Conservation (phyloP, 140 eudicot genomes). For the Anethum foeniculum region DNA sequence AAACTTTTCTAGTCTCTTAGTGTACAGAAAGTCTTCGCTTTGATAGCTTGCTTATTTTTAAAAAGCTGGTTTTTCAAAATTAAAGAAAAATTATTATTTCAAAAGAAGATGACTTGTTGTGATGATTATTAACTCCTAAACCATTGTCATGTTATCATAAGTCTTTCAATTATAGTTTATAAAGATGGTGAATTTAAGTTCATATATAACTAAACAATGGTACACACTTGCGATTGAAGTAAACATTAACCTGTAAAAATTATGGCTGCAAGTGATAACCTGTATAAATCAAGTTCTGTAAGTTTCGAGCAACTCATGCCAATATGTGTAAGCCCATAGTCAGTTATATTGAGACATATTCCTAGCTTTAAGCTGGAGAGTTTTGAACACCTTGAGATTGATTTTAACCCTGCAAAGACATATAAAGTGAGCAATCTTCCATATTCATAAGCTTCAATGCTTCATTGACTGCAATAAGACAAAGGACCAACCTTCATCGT, state of each 20-base stretch:
- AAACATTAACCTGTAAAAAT: neutral
- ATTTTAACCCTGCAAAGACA: constrained; percentile 58
- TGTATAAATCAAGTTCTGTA: constrained; percentile 80
- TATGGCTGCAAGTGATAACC: constrained; percentile 35
- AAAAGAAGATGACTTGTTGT: neutral
- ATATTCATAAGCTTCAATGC: neutral
- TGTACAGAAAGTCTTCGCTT: neutral
- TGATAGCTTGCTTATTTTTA: neutral
- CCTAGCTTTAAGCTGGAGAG: constrained; percentile 73
- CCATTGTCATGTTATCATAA: neutral
- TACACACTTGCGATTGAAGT: neutral
- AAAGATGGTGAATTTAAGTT: neutral
- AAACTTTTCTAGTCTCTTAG: neutral
- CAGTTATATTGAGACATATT: constrained; percentile 75
- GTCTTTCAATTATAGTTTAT: neutral
- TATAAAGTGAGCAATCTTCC: neutral
- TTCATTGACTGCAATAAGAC: neutral
- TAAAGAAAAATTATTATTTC: neutral
- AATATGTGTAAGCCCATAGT: constrained; percentile 57
- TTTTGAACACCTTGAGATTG: constrained; percentile 72
- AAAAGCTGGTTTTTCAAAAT: neutral
- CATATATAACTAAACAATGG: neutral
- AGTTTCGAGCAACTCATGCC: constrained; percentile 76
- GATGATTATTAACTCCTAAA: neutral
- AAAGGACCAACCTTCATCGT: constrained; percentile 59